These are phyloP conservation scores for Aureobasidium sp. DNA, from an alignment of 2,329 filamentous ascomycete species.

Conservation along the genomic window DNA sequence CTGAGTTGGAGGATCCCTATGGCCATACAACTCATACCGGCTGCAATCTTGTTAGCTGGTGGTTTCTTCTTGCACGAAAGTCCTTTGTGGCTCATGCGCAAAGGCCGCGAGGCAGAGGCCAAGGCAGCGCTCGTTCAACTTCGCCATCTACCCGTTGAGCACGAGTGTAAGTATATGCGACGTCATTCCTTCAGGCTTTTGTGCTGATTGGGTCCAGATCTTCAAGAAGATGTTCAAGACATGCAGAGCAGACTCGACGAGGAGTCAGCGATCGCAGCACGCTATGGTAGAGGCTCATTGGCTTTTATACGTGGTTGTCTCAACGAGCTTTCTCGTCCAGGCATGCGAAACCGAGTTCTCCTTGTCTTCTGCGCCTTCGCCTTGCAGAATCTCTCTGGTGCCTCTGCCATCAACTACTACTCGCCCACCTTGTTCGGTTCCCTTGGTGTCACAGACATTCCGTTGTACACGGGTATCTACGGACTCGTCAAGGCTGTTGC, in stretches of 20 bases:
- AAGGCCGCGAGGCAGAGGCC: slow-evolving; percentile 16
- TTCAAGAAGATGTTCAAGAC: slow-evolving; percentile 18
- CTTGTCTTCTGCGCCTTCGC: slow-evolving; percentile 21
- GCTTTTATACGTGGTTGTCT: slow-evolving; percentile 24
- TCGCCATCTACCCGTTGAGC: slow-evolving; percentile 17
- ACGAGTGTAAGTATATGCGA: slow-evolving; percentile 12
- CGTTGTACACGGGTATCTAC: slow-evolving; percentile 29
- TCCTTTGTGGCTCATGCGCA: slow-evolving; percentile 24
- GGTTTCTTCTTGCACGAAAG: slow-evolving; percentile 24
- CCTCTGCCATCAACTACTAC: slow-evolving; percentile 28
- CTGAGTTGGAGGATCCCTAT: slow-evolving; percentile 23
- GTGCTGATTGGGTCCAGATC: slow-evolving; percentile 24
- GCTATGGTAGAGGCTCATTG: slow-evolving; percentile 17
- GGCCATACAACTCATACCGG: slow-evolving; percentile 26
- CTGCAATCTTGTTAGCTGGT: slow-evolving; percentile 21
- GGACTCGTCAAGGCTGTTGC: slow-evolving; percentile 29
- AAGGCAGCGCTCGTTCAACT: slow-evolving; percentile 16
- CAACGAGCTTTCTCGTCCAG: slow-evolving; percentile 23
- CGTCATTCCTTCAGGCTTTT: not conserved
- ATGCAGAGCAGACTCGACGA: slow-evolving; percentile 18
- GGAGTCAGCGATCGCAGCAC: slow-evolving; percentile 19
- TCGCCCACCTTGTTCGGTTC: slow-evolving; percentile 28
- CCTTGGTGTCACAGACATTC: slow-evolving; percentile 25
- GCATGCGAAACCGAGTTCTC: slow-evolving; percentile 27
- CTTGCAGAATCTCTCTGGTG: slow-evolving; percentile 21